A percentile compares a stretch with the other conserved stretches of the same genome.
These are phyloP conservation scores for Durio zibethinus DNA, from an alignment of 345 rosid genomes.

Conservation along the genomic window DNA sequence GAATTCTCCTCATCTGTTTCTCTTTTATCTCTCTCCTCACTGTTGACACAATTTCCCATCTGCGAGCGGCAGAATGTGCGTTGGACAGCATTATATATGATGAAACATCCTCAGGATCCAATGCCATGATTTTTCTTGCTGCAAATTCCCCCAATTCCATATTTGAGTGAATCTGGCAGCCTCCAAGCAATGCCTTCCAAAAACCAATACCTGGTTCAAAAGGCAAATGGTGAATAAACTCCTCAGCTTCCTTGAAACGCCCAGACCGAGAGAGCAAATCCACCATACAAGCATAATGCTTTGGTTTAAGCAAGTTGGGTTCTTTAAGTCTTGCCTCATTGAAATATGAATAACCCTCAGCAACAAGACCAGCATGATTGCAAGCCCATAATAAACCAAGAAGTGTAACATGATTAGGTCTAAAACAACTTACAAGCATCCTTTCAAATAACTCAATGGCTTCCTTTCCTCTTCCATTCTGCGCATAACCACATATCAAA, in stretches of 20 bases:
- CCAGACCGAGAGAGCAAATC: conserved; percentile 74
- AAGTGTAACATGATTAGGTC: conserved; percentile 59
- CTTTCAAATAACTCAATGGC: conserved; percentile 49
- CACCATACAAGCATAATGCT: conserved; percentile 79
- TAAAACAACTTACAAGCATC: conserved; percentile 38
- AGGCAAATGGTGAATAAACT: conserved; percentile 49
- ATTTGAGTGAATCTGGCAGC: conserved; percentile 73
- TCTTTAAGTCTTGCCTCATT: conserved; percentile 34
- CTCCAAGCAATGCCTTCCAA: conserved; percentile 88
- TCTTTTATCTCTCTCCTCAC: conserved; percentile 58
- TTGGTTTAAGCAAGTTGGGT: conserved; percentile 44
- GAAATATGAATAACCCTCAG: conserved; percentile 60
- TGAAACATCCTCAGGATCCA: conserved; percentile 73
- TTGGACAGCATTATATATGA: conserved; percentile 83
- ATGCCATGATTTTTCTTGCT: conserved; percentile 47
- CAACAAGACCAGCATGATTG: conserved; percentile 71
- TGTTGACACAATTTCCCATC: conserved; percentile 53
- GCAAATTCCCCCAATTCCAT: conserved; percentile 48
- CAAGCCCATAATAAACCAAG: conserved; percentile 77
- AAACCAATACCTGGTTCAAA: conserved; percentile 77
- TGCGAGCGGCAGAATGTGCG: conserved; percentile 61
- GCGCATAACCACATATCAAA: conserved; percentile 74
- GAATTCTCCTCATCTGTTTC: conserved; percentile 50
- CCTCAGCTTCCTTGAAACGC: conserved; percentile 54
- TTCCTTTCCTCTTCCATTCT: conserved; percentile 72